Base-by-base conservation (phyloP, 352 stramenopile species). In the Globisporangium uncinulatum region DNA sequence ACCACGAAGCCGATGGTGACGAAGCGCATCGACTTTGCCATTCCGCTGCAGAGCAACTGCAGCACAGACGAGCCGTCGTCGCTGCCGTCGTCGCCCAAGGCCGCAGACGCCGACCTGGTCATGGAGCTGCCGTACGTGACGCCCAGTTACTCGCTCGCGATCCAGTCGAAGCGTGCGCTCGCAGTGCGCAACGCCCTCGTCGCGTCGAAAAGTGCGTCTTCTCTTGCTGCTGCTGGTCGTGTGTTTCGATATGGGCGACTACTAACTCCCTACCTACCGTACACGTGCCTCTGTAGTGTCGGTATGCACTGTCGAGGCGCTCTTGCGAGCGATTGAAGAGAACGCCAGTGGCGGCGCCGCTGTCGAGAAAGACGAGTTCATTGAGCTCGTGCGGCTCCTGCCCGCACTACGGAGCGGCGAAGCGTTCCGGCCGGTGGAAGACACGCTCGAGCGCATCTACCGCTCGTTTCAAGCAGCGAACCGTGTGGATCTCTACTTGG, bases 111-210 rank as follows among this genome's bases (percentile, higher is more conserved):
- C 3, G 78, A 89, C 51, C 66, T 65, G 31, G 57, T 73, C 11
- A 57, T 91, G 17, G 64, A 78, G 21, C 46, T 93, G 53, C 81
- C 83, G 2, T 88, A 83, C 51, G 65, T 87, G 41, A 76, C 61
- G 59, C 70, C 79, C 14, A 75, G 61, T 52, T 80, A 70, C 42
- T 77, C 79, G 44, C 61, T 93, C 24, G 70, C 77, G 56, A 76
- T 91, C 32, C 77, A 91, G 56, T 79, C 78, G 49, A 92, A 83
- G 66, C 77, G 81, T 54, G 83, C 85, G 44, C 63, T 81, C 65
- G 47, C 65, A 21, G 71, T 92, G 50, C 76, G 71, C 54, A 90
- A 94, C 47, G 77, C 83, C 11, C 71, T 94, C 5, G 76, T 92
- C 15, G 81, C 72, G 5, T 81, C 77, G 1, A 83, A 87, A 7